Percentiles rank a stretch among this genome's conserved stretches.
phyloP scores from a whole-genome alignment of 2,329 filamentous ascomycete species.

The Chaetomiaceae sp. region DNA sequence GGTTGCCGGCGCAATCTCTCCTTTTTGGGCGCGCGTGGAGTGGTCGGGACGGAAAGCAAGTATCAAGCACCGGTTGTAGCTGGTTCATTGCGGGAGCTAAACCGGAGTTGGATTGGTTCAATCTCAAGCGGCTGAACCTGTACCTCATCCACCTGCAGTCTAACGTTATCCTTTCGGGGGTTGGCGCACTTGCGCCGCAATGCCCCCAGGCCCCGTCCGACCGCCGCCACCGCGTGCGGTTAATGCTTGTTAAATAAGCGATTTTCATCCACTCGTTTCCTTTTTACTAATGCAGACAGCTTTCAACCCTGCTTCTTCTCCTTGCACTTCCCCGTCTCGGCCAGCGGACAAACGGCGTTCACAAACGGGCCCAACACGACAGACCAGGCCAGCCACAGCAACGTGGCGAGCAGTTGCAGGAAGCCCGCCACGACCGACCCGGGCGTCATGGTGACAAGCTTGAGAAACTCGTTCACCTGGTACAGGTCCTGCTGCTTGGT shows the following conservation, averaged over 20 bases:
- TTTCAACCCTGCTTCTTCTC: background rate
- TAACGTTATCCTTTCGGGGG: too few relatives aligned
- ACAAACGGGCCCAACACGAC: conserved; percentile 26
- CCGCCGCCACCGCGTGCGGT: too few relatives aligned
- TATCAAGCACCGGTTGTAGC: too few relatives aligned
- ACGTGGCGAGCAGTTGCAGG: conserved; percentile 51
- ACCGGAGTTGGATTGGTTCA: too few relatives aligned
- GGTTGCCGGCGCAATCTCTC: too few relatives aligned
- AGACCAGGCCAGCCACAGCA: conserved; percentile 59
- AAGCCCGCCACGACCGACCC: conserved; percentile 46
- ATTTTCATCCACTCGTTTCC: background rate
- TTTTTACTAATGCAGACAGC: background rate
- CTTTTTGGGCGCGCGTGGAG: too few relatives aligned
- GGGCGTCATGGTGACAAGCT: conserved; percentile 61
- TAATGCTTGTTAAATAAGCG: background rate
- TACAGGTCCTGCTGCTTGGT: conserved; percentile 75
- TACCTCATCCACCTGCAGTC: too few relatives aligned
- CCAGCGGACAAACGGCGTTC: background rate
- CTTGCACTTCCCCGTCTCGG: background rate
- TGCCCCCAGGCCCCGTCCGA: too few relatives aligned
- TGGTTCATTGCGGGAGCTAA: too few relatives aligned
- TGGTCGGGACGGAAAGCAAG: too few relatives aligned
- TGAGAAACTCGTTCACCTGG: conserved; percentile 68
- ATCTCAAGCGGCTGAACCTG: too few relatives aligned
- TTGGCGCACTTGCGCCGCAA: too few relatives aligned